Evolutionary conservation across 2,329 filamentous ascomycete species (phyloP), one percentile per base, ranked within the genome.

Genomic region (Chaetomiaceae sp.): DNA sequence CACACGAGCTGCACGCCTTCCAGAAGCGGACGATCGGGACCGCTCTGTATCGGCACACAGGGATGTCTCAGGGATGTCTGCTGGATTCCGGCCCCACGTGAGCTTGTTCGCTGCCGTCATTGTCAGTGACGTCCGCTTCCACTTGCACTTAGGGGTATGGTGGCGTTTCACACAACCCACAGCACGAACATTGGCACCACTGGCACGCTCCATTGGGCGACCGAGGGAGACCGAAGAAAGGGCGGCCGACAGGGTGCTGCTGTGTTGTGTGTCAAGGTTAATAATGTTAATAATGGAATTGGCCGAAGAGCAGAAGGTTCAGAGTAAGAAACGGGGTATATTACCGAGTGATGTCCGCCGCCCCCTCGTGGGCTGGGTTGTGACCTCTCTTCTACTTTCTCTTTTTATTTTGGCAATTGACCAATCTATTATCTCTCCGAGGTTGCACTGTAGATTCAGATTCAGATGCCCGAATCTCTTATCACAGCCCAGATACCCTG

Each of bases 71-170:
- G 48, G 48, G 49, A 53, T 57, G 23, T 25, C 33, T n/a, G n/a
- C n/a, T n/a, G n/a, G n/a, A n/a, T n/a, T n/a, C n/a, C n/a, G 45
- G 49, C 44, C 42, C 57, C 58, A 60, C 56, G 58, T 59, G 57
- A 58, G 55, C 38, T 42, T 48, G 47, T 44, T 55, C 19, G 41
- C 48, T 51, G 48, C 46, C 51, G 55, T 55, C 58, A 56, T 51
- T 41, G 34, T 41, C 33, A 20, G 17, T 33, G 44, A 46, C 40
- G 45, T 50, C 30, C 48, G 51, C 55, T 57, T 55, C 39, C 47
- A 57, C 55, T 47, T 57, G 55, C 58, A 59, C 57, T 60, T 60
- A 58, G 60, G 53, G 57, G 54, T 58, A 55, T 58, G 55, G 58
- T 55, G 58, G 53, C 53, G 53, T 55, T 53, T 54, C 54, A 50